Percentiles rank a stretch among this genome's conserved stretches.
Conservation (phyloP, 805 yeast genomes). For the Zygotorulaspora sp. region DNA sequence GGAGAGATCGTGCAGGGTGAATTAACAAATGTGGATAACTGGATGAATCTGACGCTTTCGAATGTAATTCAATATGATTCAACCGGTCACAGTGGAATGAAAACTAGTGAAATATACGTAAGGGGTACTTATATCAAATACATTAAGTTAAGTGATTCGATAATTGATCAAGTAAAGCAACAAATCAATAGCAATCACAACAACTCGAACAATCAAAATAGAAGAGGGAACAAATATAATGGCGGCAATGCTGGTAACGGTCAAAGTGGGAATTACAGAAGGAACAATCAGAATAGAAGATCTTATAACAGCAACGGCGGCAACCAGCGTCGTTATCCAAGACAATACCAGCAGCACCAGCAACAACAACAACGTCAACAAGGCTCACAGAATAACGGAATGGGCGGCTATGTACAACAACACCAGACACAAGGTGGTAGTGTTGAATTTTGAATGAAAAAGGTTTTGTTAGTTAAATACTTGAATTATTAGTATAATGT, state of each 20-base stretch:
- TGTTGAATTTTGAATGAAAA: constrained; percentile 9
- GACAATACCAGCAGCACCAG: constrained; percentile 5
- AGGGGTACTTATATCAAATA: constrained; percentile 82
- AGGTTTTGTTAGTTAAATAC: neutral
- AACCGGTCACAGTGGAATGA: constrained; percentile 31
- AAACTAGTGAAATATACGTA: constrained; percentile 69
- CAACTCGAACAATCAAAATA: constrained; percentile 36
- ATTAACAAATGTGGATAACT: constrained; percentile 79
- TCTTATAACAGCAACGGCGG: constrained; percentile 25
- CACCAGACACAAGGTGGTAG: constrained; percentile 15
- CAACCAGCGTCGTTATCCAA: constrained; percentile 6
- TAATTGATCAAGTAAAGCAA: constrained; percentile 71
- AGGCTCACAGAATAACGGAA: constrained; percentile 20
- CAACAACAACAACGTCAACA: constrained; percentile 7
- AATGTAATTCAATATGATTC: constrained; percentile 49
- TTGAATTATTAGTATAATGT: neutral
- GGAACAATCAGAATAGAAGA: constrained; percentile 33
- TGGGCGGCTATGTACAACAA: constrained; percentile 34
- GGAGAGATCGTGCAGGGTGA: constrained; percentile 88
- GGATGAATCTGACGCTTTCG: constrained; percentile 88
- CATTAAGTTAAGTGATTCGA: constrained; percentile 68
- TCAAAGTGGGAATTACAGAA: constrained; percentile 33
- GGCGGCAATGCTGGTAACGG: constrained; percentile 34
- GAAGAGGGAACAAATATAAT: constrained; percentile 13
- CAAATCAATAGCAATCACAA: constrained; percentile 50